phyloP scores from a whole-genome alignment of 768 basidiomycete genomes.

The Russula sp. region DNA sequence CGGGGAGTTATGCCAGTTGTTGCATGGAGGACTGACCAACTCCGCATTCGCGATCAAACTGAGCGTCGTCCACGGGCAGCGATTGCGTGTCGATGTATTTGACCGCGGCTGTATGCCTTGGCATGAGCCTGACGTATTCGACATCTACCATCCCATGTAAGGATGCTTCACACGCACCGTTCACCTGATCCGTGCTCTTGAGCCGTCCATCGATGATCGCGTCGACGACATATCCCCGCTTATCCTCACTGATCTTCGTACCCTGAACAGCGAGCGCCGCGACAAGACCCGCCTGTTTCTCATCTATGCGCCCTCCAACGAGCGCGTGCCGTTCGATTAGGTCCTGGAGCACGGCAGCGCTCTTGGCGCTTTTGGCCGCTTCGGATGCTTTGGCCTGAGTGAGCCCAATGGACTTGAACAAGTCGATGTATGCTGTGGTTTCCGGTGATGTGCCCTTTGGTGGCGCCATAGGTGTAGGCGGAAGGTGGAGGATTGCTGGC shows the following conservation, averaged over 20 bases:
- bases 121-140: not conserved
- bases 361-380: conserved; percentile 73
- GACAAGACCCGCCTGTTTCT: conserved; percentile 68
- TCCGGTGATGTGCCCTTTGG: conserved; percentile 26
- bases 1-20: not conserved
- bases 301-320: conserved; percentile 47
- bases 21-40: conserved; percentile 53
- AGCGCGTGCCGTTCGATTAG: conserved; percentile 56
- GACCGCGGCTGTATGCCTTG: conserved; percentile 49
- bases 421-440: conserved; percentile 35
- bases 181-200: conserved; percentile 78
- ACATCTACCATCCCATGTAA: not conserved
- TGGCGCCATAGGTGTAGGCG: conserved; percentile 5
- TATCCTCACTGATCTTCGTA: conserved; percentile 52
- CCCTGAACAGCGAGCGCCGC: conserved; percentile 58
- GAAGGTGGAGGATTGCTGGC: not conserved
- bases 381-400: conserved; percentile 72
- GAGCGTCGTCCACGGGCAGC: conserved; percentile 53
- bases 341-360: conserved; percentile 57
- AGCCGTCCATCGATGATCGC: conserved; percentile 66
- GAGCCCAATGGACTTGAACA: conserved; percentile 76
- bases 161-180: conserved; percentile 44
- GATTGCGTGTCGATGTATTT: conserved; percentile 63
- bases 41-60: conserved; percentile 77
- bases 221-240: conserved; percentile 54